Conservation (phyloP, 1,139 yeast species). For the Hyphopichia buzzinii region DNA sequence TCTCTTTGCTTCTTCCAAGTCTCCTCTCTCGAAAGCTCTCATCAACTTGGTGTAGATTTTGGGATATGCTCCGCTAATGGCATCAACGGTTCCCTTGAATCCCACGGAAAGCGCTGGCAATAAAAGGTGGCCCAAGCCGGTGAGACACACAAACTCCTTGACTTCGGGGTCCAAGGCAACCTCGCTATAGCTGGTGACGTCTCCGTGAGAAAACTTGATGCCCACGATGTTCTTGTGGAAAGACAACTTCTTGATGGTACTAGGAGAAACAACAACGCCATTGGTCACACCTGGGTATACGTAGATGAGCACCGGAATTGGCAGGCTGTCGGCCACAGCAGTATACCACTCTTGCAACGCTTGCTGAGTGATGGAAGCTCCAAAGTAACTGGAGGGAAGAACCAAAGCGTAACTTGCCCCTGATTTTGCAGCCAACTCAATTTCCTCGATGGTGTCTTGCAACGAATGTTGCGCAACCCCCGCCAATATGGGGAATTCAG, state of each 20-base stretch:
- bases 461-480: conserved; percentile 45
- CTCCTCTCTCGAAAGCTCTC: conserved; percentile 16
- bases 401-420: conserved; percentile 48
- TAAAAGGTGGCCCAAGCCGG: conserved; percentile 26
- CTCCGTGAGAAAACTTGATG: conserved; percentile 43
- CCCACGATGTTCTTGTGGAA: conserved; percentile 47
- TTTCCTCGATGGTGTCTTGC: conserved; percentile 39
- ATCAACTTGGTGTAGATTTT: conserved; percentile 29
- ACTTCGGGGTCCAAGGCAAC: conserved; percentile 36
- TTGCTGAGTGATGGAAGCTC: conserved; percentile 36
- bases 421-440: conserved; percentile 30
- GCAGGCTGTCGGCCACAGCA: conserved; percentile 42
- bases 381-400: conserved; percentile 47
- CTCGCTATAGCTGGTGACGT: conserved; percentile 26
- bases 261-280: conserved; percentile 28
- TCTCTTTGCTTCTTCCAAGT: conserved; percentile 13
- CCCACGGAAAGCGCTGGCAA: conserved; percentile 22
- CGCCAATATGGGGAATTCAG: conserved; percentile 39
- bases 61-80: conserved; percentile 43
- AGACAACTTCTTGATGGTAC: conserved; percentile 28
- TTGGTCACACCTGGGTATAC: conserved; percentile 50
- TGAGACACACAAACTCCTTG: conserved; percentile 19
- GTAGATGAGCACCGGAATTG: conserved; percentile 47
- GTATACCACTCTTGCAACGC: conserved; percentile 44
- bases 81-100: conserved; percentile 24